These are phyloP conservation scores for Chaetomiaceae sp. DNA, from an alignment of 2,329 filamentous ascomycete species.

Conservation along the genomic window DNA sequence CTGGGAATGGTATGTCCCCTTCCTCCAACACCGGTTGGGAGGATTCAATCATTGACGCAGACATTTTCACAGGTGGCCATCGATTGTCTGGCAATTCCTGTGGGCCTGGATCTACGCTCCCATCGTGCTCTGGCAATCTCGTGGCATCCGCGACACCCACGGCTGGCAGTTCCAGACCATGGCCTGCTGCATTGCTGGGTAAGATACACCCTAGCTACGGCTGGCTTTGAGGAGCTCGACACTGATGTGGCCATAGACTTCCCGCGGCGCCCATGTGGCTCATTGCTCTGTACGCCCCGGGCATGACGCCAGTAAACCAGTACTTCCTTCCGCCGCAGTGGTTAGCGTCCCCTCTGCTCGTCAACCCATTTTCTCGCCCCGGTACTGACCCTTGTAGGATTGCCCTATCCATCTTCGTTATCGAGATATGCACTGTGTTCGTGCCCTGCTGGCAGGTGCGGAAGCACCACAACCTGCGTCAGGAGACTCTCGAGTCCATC, in stretches of 20 bases:
- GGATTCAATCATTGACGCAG: neutral
- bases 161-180: conserved; percentile 61
- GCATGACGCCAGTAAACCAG: conserved; percentile 45
- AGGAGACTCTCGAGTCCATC: conserved; percentile 45
- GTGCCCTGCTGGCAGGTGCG: conserved; percentile 55
- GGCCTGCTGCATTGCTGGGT: conserved; percentile 42
- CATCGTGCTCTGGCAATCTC: conserved; percentile 54
- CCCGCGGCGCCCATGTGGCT: conserved; percentile 64
- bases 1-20: conserved; percentile 54
- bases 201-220: conserved; percentile 4
- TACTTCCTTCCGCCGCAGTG: conserved; percentile 57
- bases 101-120: conserved; percentile 60
- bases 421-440: conserved; percentile 59
- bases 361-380: conserved; percentile 26
- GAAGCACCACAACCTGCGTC: conserved; percentile 38
- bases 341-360: conserved; percentile 34
- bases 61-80: conserved; percentile 45
- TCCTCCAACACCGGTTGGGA: neutral
- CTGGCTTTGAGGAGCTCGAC: neutral
- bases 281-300: conserved; percentile 48
- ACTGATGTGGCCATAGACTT: conserved; percentile 37
- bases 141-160: conserved; percentile 57
- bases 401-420: conserved; percentile 53
- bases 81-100: conserved; percentile 57
- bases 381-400: conserved; percentile 35